Evolutionary conservation across 2,329 filamentous ascomycete genomes (phyloP), one percentile per base, ranked within the genome.

Genomic region (Fusarium zealandicum): DNA sequence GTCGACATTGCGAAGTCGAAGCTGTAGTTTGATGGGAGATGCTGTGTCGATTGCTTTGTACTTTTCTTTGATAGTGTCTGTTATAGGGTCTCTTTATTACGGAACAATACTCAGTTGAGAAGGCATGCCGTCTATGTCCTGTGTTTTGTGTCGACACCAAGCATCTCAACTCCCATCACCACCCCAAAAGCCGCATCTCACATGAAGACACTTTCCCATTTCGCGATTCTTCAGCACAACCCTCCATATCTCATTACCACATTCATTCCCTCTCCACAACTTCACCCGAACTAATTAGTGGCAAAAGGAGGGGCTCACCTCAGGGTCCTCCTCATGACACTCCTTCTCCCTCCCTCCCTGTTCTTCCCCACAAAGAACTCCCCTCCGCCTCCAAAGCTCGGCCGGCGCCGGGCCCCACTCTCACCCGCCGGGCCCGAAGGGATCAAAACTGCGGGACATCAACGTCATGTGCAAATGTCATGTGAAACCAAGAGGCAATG

Each of bases 1-100:
- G 71, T 71, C 20, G 71, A 75, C 44, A 64, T 73, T 31, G 55
- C 66, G 12, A 72, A 63, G 44, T 51, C 63, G 10, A 69, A 69
- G 60, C 48, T 71, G 18, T 70, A 57, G 33, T 30, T 5, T 11
- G 18, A 22, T 25, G 13, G 7, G 1, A 8, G 6, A 40, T n/a
- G 9, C 6, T 20, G 6, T 20, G 20, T 20, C 20, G 20, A 6
- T 25, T 7, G 22, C 22, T 3, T 25, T 25, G 22, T 8, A 25
- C 8, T 25, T 25, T 3, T 6, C 22, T 25, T 8, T 25, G 8
- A 6, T 6, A 25, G n/a, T 22, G 4, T 22, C 20, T 25, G 8
- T 25, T 8, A 25, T 9, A 8, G 8, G 22, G 22, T 25, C 22
- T 25, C 20, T 25, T 25, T 25, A 25, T 6, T 25, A 8, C 22